These are phyloP conservation scores for Globisporangium paroecandrum DNA, from an alignment of 352 stramenopile species.

Conservation along the genomic window DNA sequence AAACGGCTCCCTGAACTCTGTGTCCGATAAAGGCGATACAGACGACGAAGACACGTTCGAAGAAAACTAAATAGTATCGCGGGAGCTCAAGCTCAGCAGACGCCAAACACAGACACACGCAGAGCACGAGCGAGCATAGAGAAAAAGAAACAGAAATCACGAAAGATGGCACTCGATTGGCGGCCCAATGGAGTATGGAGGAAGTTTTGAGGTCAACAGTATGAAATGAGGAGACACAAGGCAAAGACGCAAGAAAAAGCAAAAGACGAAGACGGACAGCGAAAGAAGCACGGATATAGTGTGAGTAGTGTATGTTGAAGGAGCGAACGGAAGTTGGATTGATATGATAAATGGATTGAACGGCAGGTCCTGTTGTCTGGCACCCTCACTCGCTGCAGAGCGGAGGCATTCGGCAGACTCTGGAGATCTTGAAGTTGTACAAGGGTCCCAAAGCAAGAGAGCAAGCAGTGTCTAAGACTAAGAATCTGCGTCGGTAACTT, in stretches of 20 bases:
- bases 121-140: conserved; percentile 7
- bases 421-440: neutral
- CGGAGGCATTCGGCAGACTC: neutral
- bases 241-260: conserved; percentile 5
- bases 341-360: conserved; percentile 17
- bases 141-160: conserved; percentile 1
- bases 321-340: conserved; percentile 13
- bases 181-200: conserved; percentile 12
- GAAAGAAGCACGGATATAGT: conserved; percentile 8
- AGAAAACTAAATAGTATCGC: conserved; percentile 13
- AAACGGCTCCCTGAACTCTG: neutral
- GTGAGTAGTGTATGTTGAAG: conserved; percentile 14
- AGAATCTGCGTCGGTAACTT: neutral
- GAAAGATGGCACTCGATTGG: conserved; percentile 2
- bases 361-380: neutral
- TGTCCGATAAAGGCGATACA: conserved; percentile 11
- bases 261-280: conserved; percentile 2
- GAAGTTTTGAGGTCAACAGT: conserved; percentile 16
- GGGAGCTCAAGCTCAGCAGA: neutral
- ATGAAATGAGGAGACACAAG: conserved; percentile 3
- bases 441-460: neutral
- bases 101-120: neutral
- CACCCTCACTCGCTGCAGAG: neutral
- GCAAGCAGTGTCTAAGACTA: neutral
- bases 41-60: conserved; percentile 24